Evolutionary conservation across 1,139 yeast genomes (phyloP), one percentile per base, ranked within the genome.

Genomic region (Candida gigantensis): DNA sequence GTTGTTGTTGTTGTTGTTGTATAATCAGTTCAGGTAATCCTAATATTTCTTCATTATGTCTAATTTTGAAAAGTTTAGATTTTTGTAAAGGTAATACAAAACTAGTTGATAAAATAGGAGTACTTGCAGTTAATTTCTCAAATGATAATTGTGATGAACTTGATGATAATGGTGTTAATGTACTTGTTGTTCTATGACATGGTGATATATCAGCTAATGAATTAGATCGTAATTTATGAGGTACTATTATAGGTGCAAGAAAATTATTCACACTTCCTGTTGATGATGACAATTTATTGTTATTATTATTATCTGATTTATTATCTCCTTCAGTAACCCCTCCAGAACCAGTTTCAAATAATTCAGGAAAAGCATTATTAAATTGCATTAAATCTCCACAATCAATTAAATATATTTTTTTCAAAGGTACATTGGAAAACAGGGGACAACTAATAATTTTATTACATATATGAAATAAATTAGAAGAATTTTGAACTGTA

Each of bases 381-480:
- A 52, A 35, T 43, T 46, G 24, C 43, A 39, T 23, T 42, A 41
- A 12, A 44, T 39, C 19, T n/a, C n/a, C n/a, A 46, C 55, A 10
- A 37, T 40, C 40, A 21, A 40, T 17, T 15, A 52, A 19, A 37
- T 36, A 52, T 12, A 54, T 41, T 9, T 37, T 40, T 12, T 37
- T 32, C 10, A 40, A 26, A 18, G 16, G 17, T 12, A 6, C 26
- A 26, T 20, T 7, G 20, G 15, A 21, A 30, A 43, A 39, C 12
- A 14, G 11, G 9, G 36, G 32, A 28, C 41, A 40, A 12, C 65
- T 63, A 16, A 66, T 50, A 40, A 81, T 69, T 53, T 81, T 81
- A 40, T 62, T 59, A 24, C 77, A 63, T 48, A 81, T 68, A 51
- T 68, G 70, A 43, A 56, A 66, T 16, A 76, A 49, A 23, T 68